Evolutionary conservation across 768 basidiomycete genomes (phyloP).

Genomic region (Phlebiopsis flavidoalba): DNA sequence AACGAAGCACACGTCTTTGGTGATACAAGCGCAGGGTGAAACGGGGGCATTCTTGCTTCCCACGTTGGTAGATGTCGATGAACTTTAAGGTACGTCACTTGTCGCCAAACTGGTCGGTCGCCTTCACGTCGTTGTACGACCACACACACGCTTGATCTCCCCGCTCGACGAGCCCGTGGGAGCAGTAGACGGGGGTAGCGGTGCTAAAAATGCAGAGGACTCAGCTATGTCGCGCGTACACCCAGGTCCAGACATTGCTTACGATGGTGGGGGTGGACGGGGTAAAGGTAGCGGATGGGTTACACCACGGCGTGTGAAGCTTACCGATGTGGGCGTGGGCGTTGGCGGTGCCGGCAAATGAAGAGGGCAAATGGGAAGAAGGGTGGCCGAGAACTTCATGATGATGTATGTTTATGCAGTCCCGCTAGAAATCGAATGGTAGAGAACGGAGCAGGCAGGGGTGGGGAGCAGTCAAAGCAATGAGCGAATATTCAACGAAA

Average conservation of each 20-base stretch:
- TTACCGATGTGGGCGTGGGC: conserved; percentile 14
- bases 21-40: neutral
- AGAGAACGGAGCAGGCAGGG: neutral
- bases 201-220: neutral
- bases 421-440: too few relatives aligned
- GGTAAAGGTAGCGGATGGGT: conserved; percentile 19
- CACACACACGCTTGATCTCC: conserved; percentile 23
- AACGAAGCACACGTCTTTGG: neutral
- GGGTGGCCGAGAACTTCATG: conserved; percentile 22
- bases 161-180: conserved; percentile 1
- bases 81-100: conserved; percentile 8
- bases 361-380: conserved; percentile 20
- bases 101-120: conserved; percentile 18
- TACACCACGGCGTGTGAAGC: conserved; percentile 15
- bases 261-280: conserved; percentile 3
- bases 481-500: neutral
- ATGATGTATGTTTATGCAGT: neutral
- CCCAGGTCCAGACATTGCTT: neutral
- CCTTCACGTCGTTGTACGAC: conserved; percentile 22
- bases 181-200: conserved; percentile 5
- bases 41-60: neutral
- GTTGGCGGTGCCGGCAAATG: conserved; percentile 16
- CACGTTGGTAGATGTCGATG: neutral
- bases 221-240: too few relatives aligned
- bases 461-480: neutral